Base-by-base conservation (phyloP, 1,284 basidiomycete species). In the Trichosporon coremiiforme region DNA sequence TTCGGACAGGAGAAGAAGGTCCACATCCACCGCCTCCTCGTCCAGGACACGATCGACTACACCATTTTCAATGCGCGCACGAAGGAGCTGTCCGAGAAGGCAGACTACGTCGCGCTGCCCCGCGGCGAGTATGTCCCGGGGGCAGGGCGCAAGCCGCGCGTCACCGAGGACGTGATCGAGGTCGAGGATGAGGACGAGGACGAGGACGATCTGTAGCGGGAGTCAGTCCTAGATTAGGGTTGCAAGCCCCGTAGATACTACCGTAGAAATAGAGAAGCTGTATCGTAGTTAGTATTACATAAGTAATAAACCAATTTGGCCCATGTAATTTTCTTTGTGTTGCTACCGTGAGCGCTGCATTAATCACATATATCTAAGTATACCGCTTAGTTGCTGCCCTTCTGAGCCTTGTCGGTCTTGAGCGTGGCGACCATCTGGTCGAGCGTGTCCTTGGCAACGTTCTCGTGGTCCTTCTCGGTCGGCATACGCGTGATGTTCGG, bases 1-100 rank as follows among this genome's bases (percentile, higher is more conserved):
- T 97, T 90, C 77, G 94, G 94, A 4, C 94, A 97, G 82, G 85
- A 86, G 31, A 91, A 90, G 75, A 88, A 88, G 68, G 94, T 95
- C 60, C 87, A 89, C 70, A 89, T 95, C 64, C 93, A 90, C 87
- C 86, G 91, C 66, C 91, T 93, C 83, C 84, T 94, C 75, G 92
- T 91, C 10, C 85, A 85, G 71, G 89, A 93, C 75, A 95, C 93
- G 8, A 94, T 95, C 75, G 94, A 96, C 79, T 87, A 90, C 69
- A 90, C 92, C 74, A 92, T 94, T 64, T 81, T 71, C 67, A 47
- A 78, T 2, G 35, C 65, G 4, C 69, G 81, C 20, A 63, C 67
- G 13, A 67, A 57, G 1, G 80, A 80, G 68, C 69, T 79, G 55
- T 33, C 38, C 25, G 69, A 70, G 2, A 81, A 80, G 66, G 70